Evolutionary conservation across 345 rosid genomes (phyloP).

Genomic region (Populus pruinosa): DNA sequence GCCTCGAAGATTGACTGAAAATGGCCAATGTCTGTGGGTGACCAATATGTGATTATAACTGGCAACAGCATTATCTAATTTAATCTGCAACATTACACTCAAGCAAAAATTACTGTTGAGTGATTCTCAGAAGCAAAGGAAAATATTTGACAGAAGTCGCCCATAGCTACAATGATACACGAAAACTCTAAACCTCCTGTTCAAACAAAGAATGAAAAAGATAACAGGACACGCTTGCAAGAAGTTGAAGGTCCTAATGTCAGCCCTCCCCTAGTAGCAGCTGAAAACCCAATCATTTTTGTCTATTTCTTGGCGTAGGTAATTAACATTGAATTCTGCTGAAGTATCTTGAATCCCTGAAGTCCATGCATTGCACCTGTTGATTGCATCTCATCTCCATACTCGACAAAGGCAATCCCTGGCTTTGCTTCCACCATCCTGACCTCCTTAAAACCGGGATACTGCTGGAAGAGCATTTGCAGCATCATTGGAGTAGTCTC

Average conservation of each 20-base stretch:
- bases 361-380: constrained; percentile 82
- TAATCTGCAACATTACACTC: not conserved
- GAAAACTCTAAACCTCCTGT: not conserved
- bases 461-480: constrained; percentile 73
- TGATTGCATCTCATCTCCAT: constrained; percentile 80
- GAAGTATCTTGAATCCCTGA: constrained; percentile 66
- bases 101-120: not conserved
- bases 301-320: constrained; percentile 90
- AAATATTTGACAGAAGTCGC: not conserved
- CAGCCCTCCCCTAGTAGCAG: not conserved
- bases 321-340: constrained; percentile 72
- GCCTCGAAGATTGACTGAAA: not conserved
- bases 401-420: constrained; percentile 95
- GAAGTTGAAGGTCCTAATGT: not conserved
- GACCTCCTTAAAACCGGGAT: constrained; percentile 85
- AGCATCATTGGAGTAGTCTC: constrained; percentile 78
- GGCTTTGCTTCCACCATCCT: constrained; percentile 97
- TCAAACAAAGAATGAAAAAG: not conserved
- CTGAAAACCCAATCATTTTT: not conserved
- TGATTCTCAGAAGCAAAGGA: not conserved
- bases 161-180: not conserved
- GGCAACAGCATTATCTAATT: not conserved
- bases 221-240: not conserved
- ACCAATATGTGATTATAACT: not conserved
- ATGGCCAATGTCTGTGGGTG: not conserved